Percentiles rank a stretch among this genome's conserved stretches.
phyloP scores from a whole-genome alignment of 2,329 filamentous ascomycete species.

The Microcyclosporella mali region DNA sequence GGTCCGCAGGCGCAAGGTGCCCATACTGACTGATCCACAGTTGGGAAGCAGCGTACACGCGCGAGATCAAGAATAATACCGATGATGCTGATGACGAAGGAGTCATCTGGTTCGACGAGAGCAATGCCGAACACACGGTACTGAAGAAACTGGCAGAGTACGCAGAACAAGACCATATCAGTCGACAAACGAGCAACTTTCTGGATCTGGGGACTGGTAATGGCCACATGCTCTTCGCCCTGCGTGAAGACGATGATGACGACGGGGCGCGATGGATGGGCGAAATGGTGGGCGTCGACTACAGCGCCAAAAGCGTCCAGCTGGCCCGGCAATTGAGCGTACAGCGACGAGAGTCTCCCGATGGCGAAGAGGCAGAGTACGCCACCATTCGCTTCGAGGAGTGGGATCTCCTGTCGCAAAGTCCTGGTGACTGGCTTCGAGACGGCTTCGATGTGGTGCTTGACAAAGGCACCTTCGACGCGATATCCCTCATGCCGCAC shows the following conservation, averaged over 20 bases:
- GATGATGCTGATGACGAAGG: conserved; percentile 71
- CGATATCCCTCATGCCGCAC: conserved; percentile 60
- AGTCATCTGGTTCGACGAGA: conserved; percentile 95
- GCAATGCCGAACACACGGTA: conserved; percentile 76
- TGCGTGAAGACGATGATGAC: conserved; percentile 54
- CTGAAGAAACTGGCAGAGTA: conserved; percentile 56
- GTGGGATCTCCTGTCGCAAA: conserved; percentile 46
- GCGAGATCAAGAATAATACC: conserved; percentile 65
- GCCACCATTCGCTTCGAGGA: conserved; percentile 44
- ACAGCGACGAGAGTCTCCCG: conserved; percentile 10
- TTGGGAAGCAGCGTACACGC: conserved; percentile 61
- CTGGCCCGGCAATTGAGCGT: conserved; percentile 60
- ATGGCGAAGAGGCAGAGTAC: conserved; percentile 13
- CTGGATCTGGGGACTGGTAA: conserved; percentile 93
- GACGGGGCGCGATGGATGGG: conserved; percentile 52
- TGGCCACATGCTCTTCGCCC: conserved; percentile 79
- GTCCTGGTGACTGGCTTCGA: conserved; percentile 48
- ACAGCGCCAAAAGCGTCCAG: conserved; percentile 66
- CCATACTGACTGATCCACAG: conserved; percentile 20
- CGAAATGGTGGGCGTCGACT: conserved; percentile 79
- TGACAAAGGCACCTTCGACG: conserved; percentile 99
- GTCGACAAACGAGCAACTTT: conserved; percentile 50
- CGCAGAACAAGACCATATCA: conserved; percentile 35
- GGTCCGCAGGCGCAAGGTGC: no score
- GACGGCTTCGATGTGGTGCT: conserved; percentile 79